Percentiles rank a stretch among this genome's conserved stretches.
These are phyloP conservation scores for Cytospora chrysosperma DNA, from an alignment of 2,329 filamentous ascomycete genomes.

Conservation along the genomic window DNA sequence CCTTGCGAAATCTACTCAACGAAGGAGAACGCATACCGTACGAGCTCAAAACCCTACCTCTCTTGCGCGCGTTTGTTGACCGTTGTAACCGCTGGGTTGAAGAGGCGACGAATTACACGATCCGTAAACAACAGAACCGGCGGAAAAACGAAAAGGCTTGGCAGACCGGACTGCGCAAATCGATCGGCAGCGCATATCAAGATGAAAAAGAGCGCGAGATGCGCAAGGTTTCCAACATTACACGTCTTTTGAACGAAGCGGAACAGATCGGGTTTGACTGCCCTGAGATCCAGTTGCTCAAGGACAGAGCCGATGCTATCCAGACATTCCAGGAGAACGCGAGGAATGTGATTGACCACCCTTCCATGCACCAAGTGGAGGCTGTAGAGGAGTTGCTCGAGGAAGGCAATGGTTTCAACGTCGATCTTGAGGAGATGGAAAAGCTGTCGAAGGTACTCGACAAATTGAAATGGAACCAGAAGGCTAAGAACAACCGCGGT, in stretches of 20 bases:
- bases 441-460: conserved; percentile 76
- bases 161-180: conserved; percentile 72
- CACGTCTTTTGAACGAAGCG: conserved; percentile 78
- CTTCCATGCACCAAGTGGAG: conserved; percentile 59
- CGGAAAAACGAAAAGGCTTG: conserved; percentile 90
- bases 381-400: conserved; percentile 92
- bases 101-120: conserved; percentile 93
- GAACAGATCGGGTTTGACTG: conserved; percentile 90
- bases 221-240: conserved; percentile 85
- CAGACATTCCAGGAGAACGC: conserved; percentile 80
- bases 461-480: conserved; percentile 85
- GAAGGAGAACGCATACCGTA: conserved; percentile 97
- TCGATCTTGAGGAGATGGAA: conserved; percentile 87
- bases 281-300: conserved; percentile 81
- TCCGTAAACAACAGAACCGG: conserved; percentile 94
- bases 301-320: conserved; percentile 82
- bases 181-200: conserved; percentile 50
- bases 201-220: conserved; percentile 86
- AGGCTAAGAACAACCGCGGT: conserved; percentile 64
- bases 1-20: conserved; percentile 76
- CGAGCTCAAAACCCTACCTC: conserved; percentile 76
- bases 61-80: conserved; percentile 86
- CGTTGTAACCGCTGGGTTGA: conserved; percentile 98
- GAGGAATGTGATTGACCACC: conserved; percentile 65
- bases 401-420: conserved; percentile 82